Evolutionary conservation across 2,329 filamentous ascomycete genomes (phyloP).

Genomic region (Diatrype stigma): DNA sequence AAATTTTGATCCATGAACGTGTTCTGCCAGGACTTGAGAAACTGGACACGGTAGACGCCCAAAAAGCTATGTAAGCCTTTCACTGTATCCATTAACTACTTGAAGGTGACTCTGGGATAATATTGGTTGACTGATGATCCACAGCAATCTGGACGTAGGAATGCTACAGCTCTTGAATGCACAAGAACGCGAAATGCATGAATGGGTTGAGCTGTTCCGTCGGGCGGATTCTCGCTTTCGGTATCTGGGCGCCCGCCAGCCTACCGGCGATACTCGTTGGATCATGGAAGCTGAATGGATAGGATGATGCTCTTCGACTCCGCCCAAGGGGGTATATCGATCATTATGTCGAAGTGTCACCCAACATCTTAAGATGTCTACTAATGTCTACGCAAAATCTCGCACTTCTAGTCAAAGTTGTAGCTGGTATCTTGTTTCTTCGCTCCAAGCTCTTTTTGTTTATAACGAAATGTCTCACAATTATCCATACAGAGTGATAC

Average conservation of each 20-base stretch:
- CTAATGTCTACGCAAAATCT: too few species aligned
- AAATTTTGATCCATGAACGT: constrained; percentile 16
- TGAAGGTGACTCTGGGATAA: neutral
- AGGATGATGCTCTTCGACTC: too few species aligned
- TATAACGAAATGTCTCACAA: too few species aligned
- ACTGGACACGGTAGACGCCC: constrained; percentile 10
- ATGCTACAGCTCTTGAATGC: constrained; percentile 21
- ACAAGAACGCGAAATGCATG: constrained; percentile 15
- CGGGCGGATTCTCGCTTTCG: constrained; percentile 12
- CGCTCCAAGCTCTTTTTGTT: too few species aligned
- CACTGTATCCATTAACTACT: too few species aligned
- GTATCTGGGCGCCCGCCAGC: constrained; percentile 15
- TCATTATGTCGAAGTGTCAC: too few species aligned
- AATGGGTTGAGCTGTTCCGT: constrained; percentile 19
- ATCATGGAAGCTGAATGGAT: constrained; percentile 8
- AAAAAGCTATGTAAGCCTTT: constrained; percentile 16
- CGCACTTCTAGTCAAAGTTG: too few species aligned
- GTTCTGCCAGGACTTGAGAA: constrained; percentile 12
- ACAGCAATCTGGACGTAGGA: constrained; percentile 14
- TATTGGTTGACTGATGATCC: neutral
- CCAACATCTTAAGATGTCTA: too few species aligned
- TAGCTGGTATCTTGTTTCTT: too few species aligned
- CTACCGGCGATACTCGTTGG: constrained; percentile 14
- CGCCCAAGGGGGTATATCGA: too few species aligned
- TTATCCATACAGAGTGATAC: too few species aligned